phyloP scores from a whole-genome alignment of 108 stramenopile species.

The Fistulifera solaris region DNA sequence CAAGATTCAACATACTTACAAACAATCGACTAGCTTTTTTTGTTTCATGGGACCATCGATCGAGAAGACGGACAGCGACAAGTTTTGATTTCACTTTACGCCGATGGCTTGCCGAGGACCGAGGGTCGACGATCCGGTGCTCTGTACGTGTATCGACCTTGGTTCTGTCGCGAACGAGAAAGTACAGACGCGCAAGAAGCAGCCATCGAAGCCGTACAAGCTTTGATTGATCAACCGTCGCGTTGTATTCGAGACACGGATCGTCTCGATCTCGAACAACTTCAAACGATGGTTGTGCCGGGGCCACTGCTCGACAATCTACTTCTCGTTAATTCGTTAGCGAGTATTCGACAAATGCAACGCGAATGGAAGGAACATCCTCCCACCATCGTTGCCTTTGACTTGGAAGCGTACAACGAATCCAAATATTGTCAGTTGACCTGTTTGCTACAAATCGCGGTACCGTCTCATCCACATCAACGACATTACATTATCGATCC shows the following conservation, averaged over 20 bases:
- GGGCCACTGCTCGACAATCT: constrained; percentile 22
- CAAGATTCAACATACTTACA: too few relatives aligned
- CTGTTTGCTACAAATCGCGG: constrained; percentile 65
- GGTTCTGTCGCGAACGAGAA: constrained; percentile 33
- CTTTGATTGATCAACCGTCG: constrained; percentile 36
- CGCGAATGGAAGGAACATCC: constrained; percentile 26
- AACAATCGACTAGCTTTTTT: constrained; percentile 8
- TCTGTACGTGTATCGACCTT: constrained; percentile 36
- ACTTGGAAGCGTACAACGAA: constrained; percentile 68
- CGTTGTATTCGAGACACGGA: constrained; percentile 24
- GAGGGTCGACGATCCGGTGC: neutral
- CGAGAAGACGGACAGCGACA: constrained; percentile 19
- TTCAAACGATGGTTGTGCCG: constrained; percentile 21
- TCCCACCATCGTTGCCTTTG: constrained; percentile 63
- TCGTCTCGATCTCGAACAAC: constrained; percentile 39
- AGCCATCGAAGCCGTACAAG: constrained; percentile 12
- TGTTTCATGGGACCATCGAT: constrained; percentile 49
- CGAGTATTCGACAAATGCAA: constrained; percentile 48
- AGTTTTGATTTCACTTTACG: constrained; percentile 35
- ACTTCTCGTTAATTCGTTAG: constrained; percentile 46
- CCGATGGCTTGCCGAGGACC: constrained; percentile 16
- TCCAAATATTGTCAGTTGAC: constrained; percentile 40
- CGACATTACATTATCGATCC: constrained; percentile 79
- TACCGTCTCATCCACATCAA: constrained; percentile 19
- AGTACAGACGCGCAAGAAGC: constrained; percentile 1